phyloP scores from a whole-genome alignment of 345 rosid species.

The Populus nigra region DNA sequence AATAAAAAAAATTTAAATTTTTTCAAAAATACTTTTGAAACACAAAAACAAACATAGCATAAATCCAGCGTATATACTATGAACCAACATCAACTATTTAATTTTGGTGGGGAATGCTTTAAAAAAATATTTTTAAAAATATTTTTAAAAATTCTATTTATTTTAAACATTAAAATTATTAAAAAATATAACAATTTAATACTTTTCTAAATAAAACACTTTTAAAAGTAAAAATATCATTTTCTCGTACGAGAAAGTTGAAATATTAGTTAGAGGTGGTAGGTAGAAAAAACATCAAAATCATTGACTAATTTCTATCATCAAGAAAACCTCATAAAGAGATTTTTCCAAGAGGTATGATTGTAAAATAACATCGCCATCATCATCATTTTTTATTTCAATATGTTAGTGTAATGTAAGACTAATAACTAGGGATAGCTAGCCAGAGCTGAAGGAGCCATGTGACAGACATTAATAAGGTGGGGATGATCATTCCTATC shows the following conservation, averaged over 20 bases:
- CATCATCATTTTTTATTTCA: not conserved
- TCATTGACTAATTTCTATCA: too few species aligned
- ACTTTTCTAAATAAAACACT: too few species aligned
- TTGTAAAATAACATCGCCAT: too few species aligned
- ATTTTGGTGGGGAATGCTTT: too few species aligned
- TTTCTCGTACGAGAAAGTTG: not conserved
- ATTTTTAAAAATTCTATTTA: too few species aligned
- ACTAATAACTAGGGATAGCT: not conserved
- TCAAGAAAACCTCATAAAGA: not conserved
- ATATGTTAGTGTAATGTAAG: not conserved
- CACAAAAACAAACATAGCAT: not conserved
- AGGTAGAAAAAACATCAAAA: not conserved
- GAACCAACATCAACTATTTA: not conserved
- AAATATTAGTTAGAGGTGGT: not conserved
- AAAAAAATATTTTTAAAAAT: too few species aligned
- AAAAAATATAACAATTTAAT: too few species aligned
- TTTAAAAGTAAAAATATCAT: too few species aligned
- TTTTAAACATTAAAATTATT: too few species aligned
- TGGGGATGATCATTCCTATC: constrained; percentile 9
- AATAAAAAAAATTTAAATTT: too few species aligned
- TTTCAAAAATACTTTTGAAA: too few species aligned
- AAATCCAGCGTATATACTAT: not conserved
- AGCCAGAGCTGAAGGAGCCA: constrained; percentile 10
- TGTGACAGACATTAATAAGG: constrained; percentile 17
- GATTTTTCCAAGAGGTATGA: not conserved